Evolutionary conservation across 179 eudicot genomes (phyloP), one percentile per base, ranked within the genome.

Genomic region (Gypsophila paniculata): DNA sequence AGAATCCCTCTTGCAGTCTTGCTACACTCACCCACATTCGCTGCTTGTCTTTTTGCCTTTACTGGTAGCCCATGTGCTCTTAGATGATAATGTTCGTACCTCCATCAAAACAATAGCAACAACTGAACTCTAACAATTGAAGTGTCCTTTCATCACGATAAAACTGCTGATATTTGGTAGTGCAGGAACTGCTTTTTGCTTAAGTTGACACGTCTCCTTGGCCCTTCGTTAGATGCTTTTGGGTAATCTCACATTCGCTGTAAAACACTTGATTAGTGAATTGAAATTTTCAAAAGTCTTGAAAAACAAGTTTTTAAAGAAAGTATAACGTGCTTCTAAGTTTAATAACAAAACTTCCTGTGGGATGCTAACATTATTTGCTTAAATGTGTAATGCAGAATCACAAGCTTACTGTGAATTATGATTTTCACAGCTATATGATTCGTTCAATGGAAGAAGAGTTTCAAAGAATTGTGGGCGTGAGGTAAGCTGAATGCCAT

Each of bases 401-500:
- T 76, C 98, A 93, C 87, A 81, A 93, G 78, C 94, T 93, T 75
- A 84, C 89, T 66, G 73, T 82, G 76, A 93, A 81, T 78, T 93
- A 93, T 84, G 98, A 93, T 85, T 93, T 93, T 77, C 98, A 93
- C 88, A 89, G 98, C 88, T 93, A 93, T 75, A 93, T 93, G 98
- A 77, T 93, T 78, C 97, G 96, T 73, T 89, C 98, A 39, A 88
- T 93, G 97, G 98, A 93, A 83, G 98, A 93, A 81, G 98, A 93
- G 71, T 93, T 91, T 78, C 97, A 93, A 77, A 88, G 85, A 73
- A 89, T 93, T 81, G 97, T 93, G 76, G 98, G 98, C 62, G 97
- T 93, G 58, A 93, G 97, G 98, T 88, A 81, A 84, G 79, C 63
- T 25, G 51, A 65, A 71, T 19, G 57, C 60, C 26, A 25, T 26